phyloP scores from a whole-genome alignment of 148 eudicot genomes.

The Fagopyrum esculentum region DNA sequence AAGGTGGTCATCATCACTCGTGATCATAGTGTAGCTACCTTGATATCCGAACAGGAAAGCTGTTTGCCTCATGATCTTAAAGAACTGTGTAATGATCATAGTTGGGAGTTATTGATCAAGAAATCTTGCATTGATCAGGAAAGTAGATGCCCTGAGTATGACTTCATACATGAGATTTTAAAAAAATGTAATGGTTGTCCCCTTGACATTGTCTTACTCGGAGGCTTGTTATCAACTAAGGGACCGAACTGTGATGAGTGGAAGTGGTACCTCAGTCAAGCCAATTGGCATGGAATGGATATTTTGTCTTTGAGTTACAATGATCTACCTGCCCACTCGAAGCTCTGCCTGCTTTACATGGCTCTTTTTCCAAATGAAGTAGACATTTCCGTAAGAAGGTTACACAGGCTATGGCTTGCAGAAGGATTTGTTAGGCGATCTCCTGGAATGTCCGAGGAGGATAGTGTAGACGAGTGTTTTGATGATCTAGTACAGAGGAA shows the following conservation, averaged over 20 bases:
- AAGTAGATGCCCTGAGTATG: neutral
- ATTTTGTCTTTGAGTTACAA: constrained; percentile 31
- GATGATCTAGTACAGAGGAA: constrained; percentile 32
- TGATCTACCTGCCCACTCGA: constrained; percentile 26
- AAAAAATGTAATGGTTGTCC: constrained; percentile 19
- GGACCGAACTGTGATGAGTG: constrained; percentile 11
- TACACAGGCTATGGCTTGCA: constrained; percentile 41
- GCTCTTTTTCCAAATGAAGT: constrained; percentile 35
- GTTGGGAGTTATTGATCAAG: constrained; percentile 18
- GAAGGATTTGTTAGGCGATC: constrained; percentile 37
- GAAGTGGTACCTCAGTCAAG: constrained; percentile 14
- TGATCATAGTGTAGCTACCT: neutral
- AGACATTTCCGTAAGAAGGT: constrained; percentile 34
- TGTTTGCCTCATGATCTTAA: neutral
- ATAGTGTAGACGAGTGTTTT: constrained; percentile 29
- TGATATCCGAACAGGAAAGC: neutral
- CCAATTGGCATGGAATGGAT: constrained; percentile 10
- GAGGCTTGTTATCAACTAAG: constrained; percentile 27
- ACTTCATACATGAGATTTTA: neutral
- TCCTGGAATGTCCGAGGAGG: constrained; percentile 19
- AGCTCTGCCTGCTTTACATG: constrained; percentile 45
- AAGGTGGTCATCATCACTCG: constrained; percentile 18
- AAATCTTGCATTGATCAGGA: neutral
- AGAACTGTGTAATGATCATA: neutral
- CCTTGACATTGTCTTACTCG: constrained; percentile 17